Percentiles rank a stretch among this genome's conserved stretches.
Evolutionary conservation across 176 grass and related monocot genomes (phyloP).

Genomic region (Hsuehochloa calcarea): DNA sequence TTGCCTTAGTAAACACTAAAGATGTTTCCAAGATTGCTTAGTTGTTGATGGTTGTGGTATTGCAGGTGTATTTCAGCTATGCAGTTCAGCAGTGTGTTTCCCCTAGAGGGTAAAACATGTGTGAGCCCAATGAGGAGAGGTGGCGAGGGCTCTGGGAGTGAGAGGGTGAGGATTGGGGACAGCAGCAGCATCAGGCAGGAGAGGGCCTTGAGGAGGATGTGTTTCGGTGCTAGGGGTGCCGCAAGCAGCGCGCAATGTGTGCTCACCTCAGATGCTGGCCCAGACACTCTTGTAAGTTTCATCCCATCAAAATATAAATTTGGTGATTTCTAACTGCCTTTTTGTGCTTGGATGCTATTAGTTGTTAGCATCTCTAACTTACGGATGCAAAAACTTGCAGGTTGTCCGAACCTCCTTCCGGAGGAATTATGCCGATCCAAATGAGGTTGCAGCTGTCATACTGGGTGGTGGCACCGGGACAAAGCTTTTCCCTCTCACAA

Average conservation of each 20-base stretch:
- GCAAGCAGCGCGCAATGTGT: constrained; percentile 33
- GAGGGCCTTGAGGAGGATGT: constrained; percentile 32
- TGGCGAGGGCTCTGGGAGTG: not conserved
- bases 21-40: not conserved
- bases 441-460: constrained; percentile 76
- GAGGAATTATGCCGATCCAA: constrained; percentile 69
- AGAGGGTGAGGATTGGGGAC: constrained; percentile 38
- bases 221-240: constrained; percentile 24
- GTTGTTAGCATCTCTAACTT: not conserved
- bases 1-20: not conserved
- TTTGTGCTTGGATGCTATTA: not conserved
- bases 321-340: not conserved
- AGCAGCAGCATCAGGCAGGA: constrained; percentile 38
- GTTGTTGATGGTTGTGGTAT: not conserved
- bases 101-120: constrained; percentile 58
- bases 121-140: constrained; percentile 40
- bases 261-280: constrained; percentile 51
- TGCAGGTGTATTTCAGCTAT: constrained; percentile 53
- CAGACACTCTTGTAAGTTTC: constrained; percentile 48
- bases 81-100: constrained; percentile 58
- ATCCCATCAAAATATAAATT: not conserved
- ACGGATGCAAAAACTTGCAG: constrained; percentile 35
- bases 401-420: constrained; percentile 54
- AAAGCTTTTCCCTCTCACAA: constrained; percentile 87
- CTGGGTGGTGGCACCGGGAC: constrained; percentile 77